phyloP scores from a whole-genome alignment of 2,329 filamentous ascomycete genomes.

The Passalora sequoiae region DNA sequence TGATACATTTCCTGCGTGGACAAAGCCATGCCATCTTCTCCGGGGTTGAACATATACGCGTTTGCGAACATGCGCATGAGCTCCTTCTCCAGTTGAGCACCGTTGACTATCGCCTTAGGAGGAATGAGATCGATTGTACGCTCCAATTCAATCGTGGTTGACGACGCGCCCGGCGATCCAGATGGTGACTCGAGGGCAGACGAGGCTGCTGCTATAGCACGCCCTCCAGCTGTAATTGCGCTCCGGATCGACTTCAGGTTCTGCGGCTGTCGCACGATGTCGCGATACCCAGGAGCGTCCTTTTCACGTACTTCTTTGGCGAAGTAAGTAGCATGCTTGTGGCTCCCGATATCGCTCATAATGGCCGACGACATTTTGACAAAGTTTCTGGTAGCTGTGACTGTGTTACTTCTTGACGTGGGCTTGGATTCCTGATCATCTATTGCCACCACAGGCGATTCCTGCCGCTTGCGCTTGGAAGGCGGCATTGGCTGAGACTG shows the following conservation, averaged over 20 bases:
- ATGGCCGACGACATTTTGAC: constrained; percentile 44
- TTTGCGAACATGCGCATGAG: constrained; percentile 96
- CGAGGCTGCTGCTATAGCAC: constrained; percentile 53
- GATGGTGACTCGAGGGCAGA: constrained; percentile 51
- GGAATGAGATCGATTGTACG: constrained; percentile 73
- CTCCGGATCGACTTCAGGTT: constrained; percentile 49
- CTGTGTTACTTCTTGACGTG: constrained; percentile 29
- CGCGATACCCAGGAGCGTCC: constrained; percentile 48
- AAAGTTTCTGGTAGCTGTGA: constrained; percentile 47
- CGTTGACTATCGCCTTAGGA: constrained; percentile 87
- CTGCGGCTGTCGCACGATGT: constrained; percentile 49
- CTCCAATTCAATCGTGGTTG: constrained; percentile 55
- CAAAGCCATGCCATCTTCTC: constrained; percentile 82
- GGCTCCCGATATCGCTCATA: constrained; percentile 48
- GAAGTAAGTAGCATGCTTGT: constrained; percentile 51
- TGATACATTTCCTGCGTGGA: constrained; percentile 86
- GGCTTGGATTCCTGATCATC: constrained; percentile 16
- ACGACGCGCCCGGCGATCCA: constrained; percentile 44
- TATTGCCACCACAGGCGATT: constrained; percentile 20
- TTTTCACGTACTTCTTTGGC: constrained; percentile 46
- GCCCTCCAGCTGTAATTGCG: constrained; percentile 45
- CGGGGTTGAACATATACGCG: constrained; percentile 96
- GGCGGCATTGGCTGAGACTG: constrained; percentile 27
- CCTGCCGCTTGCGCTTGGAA: constrained; percentile 41
- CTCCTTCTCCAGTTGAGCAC: constrained; percentile 85